These are phyloP conservation scores for Wickerhamiella cacticola DNA, from an alignment of 805 yeast species.

Conservation along the genomic window DNA sequence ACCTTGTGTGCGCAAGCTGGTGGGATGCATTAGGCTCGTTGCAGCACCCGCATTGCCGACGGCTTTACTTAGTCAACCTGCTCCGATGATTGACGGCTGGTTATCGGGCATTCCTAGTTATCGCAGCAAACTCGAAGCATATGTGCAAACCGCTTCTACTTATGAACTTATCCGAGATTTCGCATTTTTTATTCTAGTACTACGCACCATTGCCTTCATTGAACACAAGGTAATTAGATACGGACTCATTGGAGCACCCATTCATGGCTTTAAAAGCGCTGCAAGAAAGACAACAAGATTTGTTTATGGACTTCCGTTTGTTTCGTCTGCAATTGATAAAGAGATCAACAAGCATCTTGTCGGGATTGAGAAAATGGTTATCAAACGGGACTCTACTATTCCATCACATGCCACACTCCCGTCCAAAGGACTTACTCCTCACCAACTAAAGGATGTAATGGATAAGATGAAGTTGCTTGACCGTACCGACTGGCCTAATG, in stretches of 20 bases:
- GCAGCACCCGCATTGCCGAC: background rate
- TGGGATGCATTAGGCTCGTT: background rate
- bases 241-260: slow-evolving; percentile 5
- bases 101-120: background rate
- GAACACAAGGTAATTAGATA: slow-evolving; percentile 9
- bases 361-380: slow-evolving; percentile 45
- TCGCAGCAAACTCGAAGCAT: background rate
- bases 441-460: slow-evolving; percentile 40
- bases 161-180: slow-evolving; percentile 5
- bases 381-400: slow-evolving; percentile 38
- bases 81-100: background rate
- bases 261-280: background rate
- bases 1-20: no score
- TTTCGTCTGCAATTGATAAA: slow-evolving; percentile 28
- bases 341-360: slow-evolving; percentile 49
- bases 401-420: slow-evolving; percentile 39
- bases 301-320: background rate
- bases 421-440: slow-evolving; percentile 39
- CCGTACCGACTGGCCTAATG: slow-evolving; percentile 72
- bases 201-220: background rate
- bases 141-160: background rate
- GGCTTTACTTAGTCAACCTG: background rate
- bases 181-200: slow-evolving; percentile 3
- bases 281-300: background rate
- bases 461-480: slow-evolving; percentile 35